phyloP scores from a whole-genome alignment of 441 rosid species.

The Francoa sonchifolia region DNA sequence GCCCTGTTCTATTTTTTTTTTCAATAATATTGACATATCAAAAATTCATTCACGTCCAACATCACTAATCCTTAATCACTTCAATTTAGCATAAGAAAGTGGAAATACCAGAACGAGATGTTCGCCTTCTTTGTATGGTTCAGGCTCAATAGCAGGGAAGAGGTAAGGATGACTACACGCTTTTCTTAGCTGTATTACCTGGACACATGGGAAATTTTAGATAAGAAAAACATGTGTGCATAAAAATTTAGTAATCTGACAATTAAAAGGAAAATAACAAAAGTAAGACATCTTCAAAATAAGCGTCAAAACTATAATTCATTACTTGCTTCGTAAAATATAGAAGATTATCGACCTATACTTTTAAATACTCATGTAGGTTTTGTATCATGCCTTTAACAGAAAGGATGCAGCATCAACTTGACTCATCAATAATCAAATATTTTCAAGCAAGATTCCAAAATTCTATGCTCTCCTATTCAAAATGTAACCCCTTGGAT shows the following conservation, averaged over 20 bases:
- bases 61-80: not conserved
- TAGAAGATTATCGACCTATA: too few species aligned
- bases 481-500: too few species aligned
- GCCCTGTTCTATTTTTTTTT: not conserved
- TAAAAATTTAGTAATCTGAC: not conserved
- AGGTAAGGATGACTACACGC: constrained; percentile 94
- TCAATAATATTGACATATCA: not conserved
- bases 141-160: constrained; percentile 89
- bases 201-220: constrained; percentile 10
- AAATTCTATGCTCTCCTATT: too few species aligned
- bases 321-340: too few species aligned
- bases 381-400: too few species aligned
- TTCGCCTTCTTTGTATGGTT: constrained; percentile 90
- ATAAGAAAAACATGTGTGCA: not conserved
- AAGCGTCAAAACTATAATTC: too few species aligned
- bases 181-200: constrained; percentile 84
- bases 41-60: constrained; percentile 1
- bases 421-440: too few species aligned
- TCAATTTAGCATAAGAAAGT: constrained; percentile 5
- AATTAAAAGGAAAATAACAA: not conserved
- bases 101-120: constrained; percentile 73
- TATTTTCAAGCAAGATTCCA: too few species aligned
- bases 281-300: too few species aligned
- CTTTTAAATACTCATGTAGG: too few species aligned
- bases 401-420: too few species aligned